These are phyloP conservation scores for Aristolochia contorta DNA, from an alignment of 164 flowering plant genomes.

Conservation along the genomic window DNA sequence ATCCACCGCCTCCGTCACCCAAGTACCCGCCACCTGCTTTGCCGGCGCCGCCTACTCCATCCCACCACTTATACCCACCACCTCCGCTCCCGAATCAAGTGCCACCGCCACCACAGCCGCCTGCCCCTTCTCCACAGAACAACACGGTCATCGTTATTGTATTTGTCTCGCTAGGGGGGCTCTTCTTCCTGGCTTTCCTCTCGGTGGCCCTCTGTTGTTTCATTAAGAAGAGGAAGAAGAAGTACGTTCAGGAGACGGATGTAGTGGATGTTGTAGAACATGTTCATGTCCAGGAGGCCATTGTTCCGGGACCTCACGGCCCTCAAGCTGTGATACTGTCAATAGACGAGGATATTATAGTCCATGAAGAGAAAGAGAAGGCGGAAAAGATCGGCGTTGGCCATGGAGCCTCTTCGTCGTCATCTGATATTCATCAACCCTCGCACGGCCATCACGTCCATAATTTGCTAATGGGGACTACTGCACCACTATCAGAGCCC, in stretches of 20 bases:
- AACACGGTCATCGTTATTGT: slow-evolving; percentile 35
- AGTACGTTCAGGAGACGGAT: slow-evolving; percentile 33
- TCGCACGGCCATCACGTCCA: neutral
- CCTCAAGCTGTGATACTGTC: slow-evolving; percentile 24
- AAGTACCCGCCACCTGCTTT: neutral
- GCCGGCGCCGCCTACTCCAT: neutral
- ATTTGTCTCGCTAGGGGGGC: slow-evolving; percentile 51
- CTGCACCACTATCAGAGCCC: neutral
- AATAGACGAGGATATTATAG: slow-evolving; percentile 40
- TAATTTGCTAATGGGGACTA: neutral
- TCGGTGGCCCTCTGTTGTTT: slow-evolving; percentile 47
- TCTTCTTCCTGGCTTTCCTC: slow-evolving; percentile 56
- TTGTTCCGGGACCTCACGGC: slow-evolving; percentile 54
- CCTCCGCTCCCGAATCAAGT: slow-evolving; percentile 26
- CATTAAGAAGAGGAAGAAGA: slow-evolving; percentile 34
- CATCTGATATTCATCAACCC: neutral
- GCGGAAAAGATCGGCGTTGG: slow-evolving; percentile 1
- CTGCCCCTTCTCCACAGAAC: slow-evolving; percentile 31
- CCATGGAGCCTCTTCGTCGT: neutral
- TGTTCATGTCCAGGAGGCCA: slow-evolving; percentile 42
- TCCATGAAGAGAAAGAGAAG: slow-evolving; percentile 33
- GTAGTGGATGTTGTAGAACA: slow-evolving; percentile 45
- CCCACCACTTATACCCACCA: slow-evolving; percentile 14
- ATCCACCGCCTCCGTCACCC: neutral
- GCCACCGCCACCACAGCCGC: slow-evolving; percentile 13